phyloP scores from a whole-genome alignment of 768 basidiomycete genomes.

The Phaeotremella fagi region DNA sequence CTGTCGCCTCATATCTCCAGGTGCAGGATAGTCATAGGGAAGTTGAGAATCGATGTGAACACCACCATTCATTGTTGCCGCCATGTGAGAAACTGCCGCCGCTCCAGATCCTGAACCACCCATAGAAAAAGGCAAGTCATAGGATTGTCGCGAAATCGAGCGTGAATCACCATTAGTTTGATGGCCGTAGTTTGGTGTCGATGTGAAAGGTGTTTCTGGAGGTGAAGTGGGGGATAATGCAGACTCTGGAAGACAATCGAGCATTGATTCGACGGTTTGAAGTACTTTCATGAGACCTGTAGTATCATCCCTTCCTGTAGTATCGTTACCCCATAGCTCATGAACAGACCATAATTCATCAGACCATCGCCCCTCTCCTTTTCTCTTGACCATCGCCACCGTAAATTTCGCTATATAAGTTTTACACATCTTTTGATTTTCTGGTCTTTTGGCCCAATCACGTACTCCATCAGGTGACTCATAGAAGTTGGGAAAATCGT shows the following conservation, averaged over 20 bases:
- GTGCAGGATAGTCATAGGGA: slow-evolving; percentile 5
- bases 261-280: slow-evolving; percentile 40
- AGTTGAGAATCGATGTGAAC: slow-evolving; percentile 20
- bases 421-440: slow-evolving; percentile 76
- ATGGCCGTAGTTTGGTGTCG: slow-evolving; percentile 6
- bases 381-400: slow-evolving; percentile 72
- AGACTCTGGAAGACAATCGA: slow-evolving; percentile 44
- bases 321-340: slow-evolving; percentile 80
- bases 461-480: slow-evolving; percentile 34
- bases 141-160: slow-evolving; percentile 22
- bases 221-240: slow-evolving; percentile 49
- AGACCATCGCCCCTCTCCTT: slow-evolving; percentile 61
- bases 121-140: slow-evolving; percentile 37
- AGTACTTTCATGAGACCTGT: slow-evolving; percentile 73
- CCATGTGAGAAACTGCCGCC: slow-evolving; percentile 33
- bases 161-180: neutral
- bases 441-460: slow-evolving; percentile 51
- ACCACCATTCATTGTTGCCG: slow-evolving; percentile 41
- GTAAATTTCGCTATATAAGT: slow-evolving; percentile 84
- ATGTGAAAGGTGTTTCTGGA: slow-evolving; percentile 34
- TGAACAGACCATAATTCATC: slow-evolving; percentile 79
- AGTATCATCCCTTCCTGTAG: slow-evolving; percentile 69
- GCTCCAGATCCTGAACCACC: slow-evolving; percentile 33
- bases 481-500: slow-evolving; percentile 41
- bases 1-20: slow-evolving; percentile 19